These are phyloP conservation scores for Dictyostelium firmibasis DNA, from an alignment of 78 protist genomes.

Conservation along the genomic window DNA sequence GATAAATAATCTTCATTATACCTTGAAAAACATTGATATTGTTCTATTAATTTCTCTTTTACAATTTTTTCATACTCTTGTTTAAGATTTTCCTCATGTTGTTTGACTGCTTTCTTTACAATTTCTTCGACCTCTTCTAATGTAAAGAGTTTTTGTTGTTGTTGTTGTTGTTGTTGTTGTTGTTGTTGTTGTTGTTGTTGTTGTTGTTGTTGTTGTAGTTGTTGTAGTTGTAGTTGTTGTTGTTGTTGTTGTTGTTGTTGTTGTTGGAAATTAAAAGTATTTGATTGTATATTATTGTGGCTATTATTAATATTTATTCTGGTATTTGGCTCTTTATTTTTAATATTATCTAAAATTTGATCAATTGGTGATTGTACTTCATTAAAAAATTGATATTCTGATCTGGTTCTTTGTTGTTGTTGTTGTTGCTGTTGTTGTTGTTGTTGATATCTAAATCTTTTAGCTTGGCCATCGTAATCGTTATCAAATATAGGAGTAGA, in stretches of 20 bases:
- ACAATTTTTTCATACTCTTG: slow-evolving; percentile 77
- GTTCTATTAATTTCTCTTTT: slow-evolving; percentile 72
- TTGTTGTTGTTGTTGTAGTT: slow-evolving; percentile 23
- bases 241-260: slow-evolving; percentile 31
- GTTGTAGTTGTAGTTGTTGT: slow-evolving; percentile 18
- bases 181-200: slow-evolving; percentile 20
- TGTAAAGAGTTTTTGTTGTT: slow-evolving; percentile 59
- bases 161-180: slow-evolving; percentile 18
- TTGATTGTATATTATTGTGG: not conserved
- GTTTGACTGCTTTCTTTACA: slow-evolving; percentile 60
- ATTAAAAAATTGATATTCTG: slow-evolving; percentile 38
- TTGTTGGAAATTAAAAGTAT: not conserved
- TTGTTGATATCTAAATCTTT: slow-evolving; percentile 13
- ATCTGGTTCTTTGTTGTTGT: not conserved
- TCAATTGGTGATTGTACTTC: slow-evolving; percentile 25
- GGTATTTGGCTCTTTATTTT: not conserved
- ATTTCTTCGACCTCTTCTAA: slow-evolving; percentile 67
- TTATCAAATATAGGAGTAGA: not conserved
- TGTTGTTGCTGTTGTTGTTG: slow-evolving; percentile 16
- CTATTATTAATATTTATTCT: not conserved
- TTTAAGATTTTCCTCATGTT: slow-evolving; percentile 51
- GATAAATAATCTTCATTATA: slow-evolving; percentile 79
- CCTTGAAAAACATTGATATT: slow-evolving; percentile 72
- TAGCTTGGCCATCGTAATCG: not conserved
- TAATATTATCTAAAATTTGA: slow-evolving; percentile 33